These are phyloP conservation scores for Pleurotus eryngii DNA, from an alignment of 768 basidiomycete species.

Conservation along the genomic window DNA sequence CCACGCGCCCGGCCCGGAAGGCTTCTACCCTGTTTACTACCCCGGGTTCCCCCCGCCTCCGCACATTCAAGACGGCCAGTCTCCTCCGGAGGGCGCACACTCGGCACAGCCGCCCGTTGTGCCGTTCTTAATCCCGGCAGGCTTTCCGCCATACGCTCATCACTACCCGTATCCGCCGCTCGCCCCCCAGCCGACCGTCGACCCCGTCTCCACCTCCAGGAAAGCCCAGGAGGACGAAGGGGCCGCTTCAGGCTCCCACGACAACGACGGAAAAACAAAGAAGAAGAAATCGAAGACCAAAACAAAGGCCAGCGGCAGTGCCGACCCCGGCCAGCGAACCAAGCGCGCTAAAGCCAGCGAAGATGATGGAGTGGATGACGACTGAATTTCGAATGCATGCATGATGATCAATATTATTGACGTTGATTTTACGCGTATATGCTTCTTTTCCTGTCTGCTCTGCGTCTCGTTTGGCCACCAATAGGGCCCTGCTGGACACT, in stretches of 20 bases:
- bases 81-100: background rate
- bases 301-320: background rate
- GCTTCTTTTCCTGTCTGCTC: background rate
- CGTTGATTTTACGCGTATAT: background rate
- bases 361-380: too few relatives aligned
- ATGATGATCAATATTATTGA: background rate
- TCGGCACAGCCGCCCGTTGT: background rate
- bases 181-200: background rate
- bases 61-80: background rate
- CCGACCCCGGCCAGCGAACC: background rate
- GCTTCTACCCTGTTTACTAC: constrained; percentile 6
- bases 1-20: background rate
- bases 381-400: background rate
- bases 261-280: background rate
- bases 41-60: background rate
- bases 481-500: constrained; percentile 9
- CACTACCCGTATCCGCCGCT: background rate
- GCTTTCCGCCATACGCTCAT: constrained; percentile 1
- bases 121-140: background rate
- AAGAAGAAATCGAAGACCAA: background rate
- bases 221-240: background rate
- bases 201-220: background rate
- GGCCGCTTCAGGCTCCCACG: background rate
- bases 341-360: too few relatives aligned
- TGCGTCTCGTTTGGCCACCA: constrained; percentile 8